These are phyloP conservation scores for Monosporozyma yasuniensis DNA, from an alignment of 805 yeast genomes.

Conservation along the genomic window DNA sequence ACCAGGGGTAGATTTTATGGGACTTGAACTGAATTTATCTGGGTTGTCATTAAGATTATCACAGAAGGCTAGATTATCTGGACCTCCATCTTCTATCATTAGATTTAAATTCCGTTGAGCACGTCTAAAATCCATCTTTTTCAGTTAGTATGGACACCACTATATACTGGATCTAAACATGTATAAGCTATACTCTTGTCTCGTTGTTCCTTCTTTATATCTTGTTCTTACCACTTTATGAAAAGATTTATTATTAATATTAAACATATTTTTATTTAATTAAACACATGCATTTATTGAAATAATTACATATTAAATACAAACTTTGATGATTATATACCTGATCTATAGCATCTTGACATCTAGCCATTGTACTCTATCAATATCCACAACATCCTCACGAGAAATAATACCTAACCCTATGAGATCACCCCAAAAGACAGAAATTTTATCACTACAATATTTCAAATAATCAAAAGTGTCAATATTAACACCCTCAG, in stretches of 20 bases:
- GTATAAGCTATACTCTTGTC: too few relatives aligned
- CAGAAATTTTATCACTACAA: conserved; percentile 61
- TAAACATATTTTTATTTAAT: neutral
- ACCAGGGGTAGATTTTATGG: neutral
- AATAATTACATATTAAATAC: neutral
- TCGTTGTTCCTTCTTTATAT: neutral
- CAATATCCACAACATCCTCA: conserved; percentile 10
- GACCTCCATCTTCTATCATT: conserved; percentile 7
- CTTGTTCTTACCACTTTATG: neutral
- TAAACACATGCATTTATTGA: neutral
- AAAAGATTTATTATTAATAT: neutral
- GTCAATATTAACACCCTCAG: conserved; percentile 39
- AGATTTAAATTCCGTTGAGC: conserved; percentile 22
- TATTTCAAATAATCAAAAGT: conserved; percentile 73
- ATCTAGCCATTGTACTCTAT: conserved; percentile 3
- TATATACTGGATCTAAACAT: neutral
- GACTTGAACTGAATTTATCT: neutral
- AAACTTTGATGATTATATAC: too few relatives aligned
- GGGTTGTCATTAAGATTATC: neutral
- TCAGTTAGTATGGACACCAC: neutral
- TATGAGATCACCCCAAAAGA: conserved; percentile 68
- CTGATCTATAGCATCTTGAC: neutral
- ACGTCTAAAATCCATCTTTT: conserved; percentile 20
- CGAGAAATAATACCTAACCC: conserved; percentile 45
- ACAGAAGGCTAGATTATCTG: neutral